Base-by-base conservation (phyloP, 192 early-diverging fungal genomes). In the Cladochytrium replicatum region DNA sequence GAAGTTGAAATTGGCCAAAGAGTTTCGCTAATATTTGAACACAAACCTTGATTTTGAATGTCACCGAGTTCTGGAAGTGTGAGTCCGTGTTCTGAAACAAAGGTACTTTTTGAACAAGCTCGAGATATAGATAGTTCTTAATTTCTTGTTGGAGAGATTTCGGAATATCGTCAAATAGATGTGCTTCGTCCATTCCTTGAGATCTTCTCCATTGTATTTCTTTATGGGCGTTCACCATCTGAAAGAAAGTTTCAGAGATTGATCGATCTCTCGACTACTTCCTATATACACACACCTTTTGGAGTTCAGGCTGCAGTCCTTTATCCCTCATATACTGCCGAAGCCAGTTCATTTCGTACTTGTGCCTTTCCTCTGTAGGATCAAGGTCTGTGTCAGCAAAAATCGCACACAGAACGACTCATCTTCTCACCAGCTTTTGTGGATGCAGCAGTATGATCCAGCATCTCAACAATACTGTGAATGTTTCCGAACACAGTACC, bases 341-440 rank as follows among this genome's bases (percentile, higher is more conserved):
- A 0, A 60, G 29, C 29, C 50, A 55, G 32, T 54, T 49, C 58
- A 60, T 60, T 48, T 60, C 48, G 31, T 55, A 60, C n/a, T 60
- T 55, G 54, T 60, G 58, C 26, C 37, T 28, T 21, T 60, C 58
- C 58, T 60, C 58, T 60, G 31, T 56, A n/a, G n/a, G n/a, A n/a
- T n/a, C n/a, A n/a, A n/a, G n/a, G n/a, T n/a, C n/a, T n/a, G n/a
- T n/a, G n/a, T n/a, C n/a, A n/a, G n/a, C 49, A 1, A n/a, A 21
- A 15, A 52, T 42, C 6, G 11, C 15, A 6, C 46, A 9, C 9
- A 31, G 38, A 48, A 44, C 0, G n/a, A 25, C 26, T 41, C 32
- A 28, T 48, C 21, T 34, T 19, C 48, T 30, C 39, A 54, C 55
- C 49, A 23, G 17, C 46, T 27, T 55, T 24, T 17, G 29, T 4